These are phyloP conservation scores for Aspergillus sojae DNA, from an alignment of 2,329 filamentous ascomycete genomes.

Conservation along the genomic window DNA sequence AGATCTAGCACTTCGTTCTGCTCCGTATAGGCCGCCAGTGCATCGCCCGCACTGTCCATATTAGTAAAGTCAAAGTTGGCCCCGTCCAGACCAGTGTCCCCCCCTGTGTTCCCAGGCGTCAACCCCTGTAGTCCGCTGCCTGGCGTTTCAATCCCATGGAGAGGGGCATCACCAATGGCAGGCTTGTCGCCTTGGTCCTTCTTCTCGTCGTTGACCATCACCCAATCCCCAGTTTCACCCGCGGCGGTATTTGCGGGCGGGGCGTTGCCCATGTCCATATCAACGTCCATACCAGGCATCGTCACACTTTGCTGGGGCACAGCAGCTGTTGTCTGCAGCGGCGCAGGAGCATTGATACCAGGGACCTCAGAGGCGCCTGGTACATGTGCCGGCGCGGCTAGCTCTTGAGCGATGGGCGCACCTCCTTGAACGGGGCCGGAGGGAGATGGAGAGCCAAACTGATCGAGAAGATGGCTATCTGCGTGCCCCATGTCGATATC, in stretches of 20 bases:
- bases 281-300: conserved; percentile 36
- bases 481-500: conserved; percentile 40
- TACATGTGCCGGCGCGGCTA: conserved; percentile 54
- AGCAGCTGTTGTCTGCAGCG: conserved; percentile 23
- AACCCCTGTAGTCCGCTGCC: conserved; percentile 29
- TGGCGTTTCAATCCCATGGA: conserved; percentile 19
- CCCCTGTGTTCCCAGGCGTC: conserved; percentile 26
- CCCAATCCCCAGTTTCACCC: conserved; percentile 68
- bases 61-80: conserved; percentile 51
- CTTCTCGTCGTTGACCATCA: conserved; percentile 69
- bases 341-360: not conserved
- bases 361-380: conserved; percentile 8
- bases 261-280: conserved; percentile 58
- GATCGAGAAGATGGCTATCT: conserved; percentile 36
- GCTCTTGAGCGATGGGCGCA: conserved; percentile 52
- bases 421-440: conserved; percentile 36
- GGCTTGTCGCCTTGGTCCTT: conserved; percentile 40
- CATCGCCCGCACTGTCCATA: conserved; percentile 70
- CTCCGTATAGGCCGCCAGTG: conserved; percentile 67
- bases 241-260: conserved; percentile 40
- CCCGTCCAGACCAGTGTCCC: conserved; percentile 37
- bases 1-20: conserved; percentile 56
- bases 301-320: conserved; percentile 13
- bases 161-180: conserved; percentile 10
- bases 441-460: conserved; percentile 32